These are phyloP conservation scores for Gloeopeniophorella convolvens DNA, from an alignment of 768 basidiomycete genomes.

Conservation along the genomic window DNA sequence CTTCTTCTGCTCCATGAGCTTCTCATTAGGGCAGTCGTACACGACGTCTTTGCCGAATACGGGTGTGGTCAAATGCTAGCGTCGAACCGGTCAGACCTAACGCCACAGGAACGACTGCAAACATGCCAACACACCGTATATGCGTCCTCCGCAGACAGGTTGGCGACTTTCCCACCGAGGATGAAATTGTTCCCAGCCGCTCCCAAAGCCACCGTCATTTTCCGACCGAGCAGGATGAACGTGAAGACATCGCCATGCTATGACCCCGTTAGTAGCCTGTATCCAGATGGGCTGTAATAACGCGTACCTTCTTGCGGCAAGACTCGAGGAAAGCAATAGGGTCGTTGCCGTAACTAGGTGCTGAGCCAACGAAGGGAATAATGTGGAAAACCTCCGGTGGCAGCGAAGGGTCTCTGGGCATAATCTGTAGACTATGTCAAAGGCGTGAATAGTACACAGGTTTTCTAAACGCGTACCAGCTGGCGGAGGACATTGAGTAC, in stretches of 20 bases:
- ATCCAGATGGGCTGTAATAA: neutral
- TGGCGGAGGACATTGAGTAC: constrained; percentile 74
- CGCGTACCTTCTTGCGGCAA: constrained; percentile 66
- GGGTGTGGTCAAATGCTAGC: constrained; percentile 83
- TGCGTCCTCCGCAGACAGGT: constrained; percentile 93
- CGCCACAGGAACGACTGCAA: neutral
- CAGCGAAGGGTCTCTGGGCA: constrained; percentile 60
- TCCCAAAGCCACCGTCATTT: constrained; percentile 86
- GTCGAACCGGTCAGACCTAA: constrained; percentile 17
- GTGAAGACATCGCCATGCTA: constrained; percentile 98
- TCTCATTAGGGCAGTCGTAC: constrained; percentile 93
- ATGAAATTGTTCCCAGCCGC: constrained; percentile 91
- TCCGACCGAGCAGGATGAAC: constrained; percentile 83
- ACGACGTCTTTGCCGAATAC: constrained; percentile 98
- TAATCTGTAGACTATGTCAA: constrained; percentile 38
- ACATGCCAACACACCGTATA: constrained; percentile 68
- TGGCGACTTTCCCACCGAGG: constrained; percentile 86
- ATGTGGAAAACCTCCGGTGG: constrained; percentile 94
- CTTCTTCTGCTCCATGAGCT: constrained; percentile 98
- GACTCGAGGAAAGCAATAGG: constrained; percentile 83
- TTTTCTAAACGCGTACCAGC: constrained; percentile 43
- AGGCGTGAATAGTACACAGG: neutral
- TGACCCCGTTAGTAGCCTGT: neutral
- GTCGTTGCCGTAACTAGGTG: constrained; percentile 84
- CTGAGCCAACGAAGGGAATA: constrained; percentile 87